phyloP scores from a whole-genome alignment of 2,329 filamentous ascomycete genomes.

The Boeremia lycopersici region DNA sequence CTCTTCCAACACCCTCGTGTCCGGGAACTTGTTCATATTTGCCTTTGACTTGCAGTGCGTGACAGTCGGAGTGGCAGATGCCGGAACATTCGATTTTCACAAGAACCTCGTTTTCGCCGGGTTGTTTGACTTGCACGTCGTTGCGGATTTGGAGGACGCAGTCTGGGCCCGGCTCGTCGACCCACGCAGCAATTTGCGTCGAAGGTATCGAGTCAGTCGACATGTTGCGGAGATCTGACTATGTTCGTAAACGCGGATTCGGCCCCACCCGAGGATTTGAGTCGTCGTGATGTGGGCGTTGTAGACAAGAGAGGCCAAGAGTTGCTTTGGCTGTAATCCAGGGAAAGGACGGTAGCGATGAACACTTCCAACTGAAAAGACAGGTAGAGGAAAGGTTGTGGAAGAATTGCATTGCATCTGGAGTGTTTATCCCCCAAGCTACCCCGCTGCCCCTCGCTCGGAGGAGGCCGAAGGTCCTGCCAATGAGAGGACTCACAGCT shows the following conservation, averaged over 20 bases:
- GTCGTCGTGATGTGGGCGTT: not conserved
- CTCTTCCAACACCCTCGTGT: constrained; percentile 54
- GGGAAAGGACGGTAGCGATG: not conserved
- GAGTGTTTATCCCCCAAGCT: not conserved
- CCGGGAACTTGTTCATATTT: constrained; percentile 55
- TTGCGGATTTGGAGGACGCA: constrained; percentile 46
- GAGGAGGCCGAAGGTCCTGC: constrained; percentile 12
- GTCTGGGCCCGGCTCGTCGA: constrained; percentile 43
- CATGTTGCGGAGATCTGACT: not conserved
- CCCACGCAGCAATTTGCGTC: constrained; percentile 46
- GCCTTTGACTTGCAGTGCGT: constrained; percentile 52
- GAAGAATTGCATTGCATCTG: not conserved
- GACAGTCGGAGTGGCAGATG: constrained; percentile 56
- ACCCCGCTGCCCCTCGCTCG: constrained; percentile 15
- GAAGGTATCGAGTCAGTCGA: constrained; percentile 31
- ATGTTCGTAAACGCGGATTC: not conserved
- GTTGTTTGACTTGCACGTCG: constrained; percentile 46
- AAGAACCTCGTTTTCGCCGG: constrained; percentile 50
- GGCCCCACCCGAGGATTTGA: not conserved
- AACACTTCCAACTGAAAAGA: not conserved
- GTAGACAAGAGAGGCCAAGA: not conserved
- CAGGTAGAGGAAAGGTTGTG: not conserved
- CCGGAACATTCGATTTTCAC: constrained; percentile 56
- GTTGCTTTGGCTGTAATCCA: not conserved
- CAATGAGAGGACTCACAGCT: constrained; percentile 9